Evolutionary conservation across 2,329 filamentous ascomycete species (phyloP).

Genomic region (Leptographium lundbergii): DNA sequence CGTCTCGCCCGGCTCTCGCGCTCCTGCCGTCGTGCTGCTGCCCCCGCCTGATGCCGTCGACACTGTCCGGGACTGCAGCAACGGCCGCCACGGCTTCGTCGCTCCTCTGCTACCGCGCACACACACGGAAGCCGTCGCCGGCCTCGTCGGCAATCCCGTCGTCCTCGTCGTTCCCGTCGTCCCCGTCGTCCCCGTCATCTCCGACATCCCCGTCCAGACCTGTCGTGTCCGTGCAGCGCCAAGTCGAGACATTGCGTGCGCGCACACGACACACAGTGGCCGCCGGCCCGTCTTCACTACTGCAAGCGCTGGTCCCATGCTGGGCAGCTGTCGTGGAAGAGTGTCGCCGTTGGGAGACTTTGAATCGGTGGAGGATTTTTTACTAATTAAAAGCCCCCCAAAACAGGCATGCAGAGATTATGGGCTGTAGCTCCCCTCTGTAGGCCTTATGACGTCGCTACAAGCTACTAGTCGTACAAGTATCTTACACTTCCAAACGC

Average conservation of each 20-base stretch:
- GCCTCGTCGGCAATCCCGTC: too few species aligned
- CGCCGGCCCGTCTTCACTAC: background rate
- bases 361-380: too few species aligned
- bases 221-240: background rate
- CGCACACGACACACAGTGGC: background rate
- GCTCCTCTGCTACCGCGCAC: background rate
- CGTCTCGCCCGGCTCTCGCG: background rate
- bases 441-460: background rate
- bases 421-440: background rate
- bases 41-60: background rate
- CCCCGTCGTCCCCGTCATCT: background rate
- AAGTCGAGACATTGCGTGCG: background rate
- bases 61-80: too few species aligned
- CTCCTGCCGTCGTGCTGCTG: background rate
- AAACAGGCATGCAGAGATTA: background rate
- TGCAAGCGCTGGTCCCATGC: background rate
- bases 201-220: background rate
- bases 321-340: background rate
- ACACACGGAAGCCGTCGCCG: background rate
- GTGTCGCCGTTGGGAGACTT: background rate
- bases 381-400: too few species aligned
- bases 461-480: too few species aligned
- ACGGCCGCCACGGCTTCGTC: background rate
- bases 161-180: background rate
- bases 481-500: too few species aligned